Base-by-base conservation (phyloP, 495 filamentous ascomycete genomes). In the Neurospora sp. region DNA sequence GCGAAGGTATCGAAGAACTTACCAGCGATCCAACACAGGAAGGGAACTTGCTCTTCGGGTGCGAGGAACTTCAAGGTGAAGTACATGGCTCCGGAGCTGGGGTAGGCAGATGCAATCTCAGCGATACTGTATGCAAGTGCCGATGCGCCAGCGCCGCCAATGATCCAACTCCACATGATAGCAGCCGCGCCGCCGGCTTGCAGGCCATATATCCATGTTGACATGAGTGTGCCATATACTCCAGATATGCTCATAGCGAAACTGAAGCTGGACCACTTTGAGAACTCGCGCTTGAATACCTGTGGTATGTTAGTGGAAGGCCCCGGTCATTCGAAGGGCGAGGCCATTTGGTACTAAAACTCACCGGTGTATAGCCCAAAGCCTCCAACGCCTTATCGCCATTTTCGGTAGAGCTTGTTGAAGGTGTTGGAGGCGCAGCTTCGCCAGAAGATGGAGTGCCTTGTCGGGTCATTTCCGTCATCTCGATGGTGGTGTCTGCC, bases 201-300 rank as follows among this genome's bases (percentile, higher is more conserved):
- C 39, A 90, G 83, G 1, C 88, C 88, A 76, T 89, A 90, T 8
- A 82, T 81, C 80, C 89, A 86, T 42, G 89, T 90, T 1, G 88
- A 90, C 78, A 87, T 86, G 73, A 89, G 83, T 4, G 87, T 89
- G 22, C 87, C 80, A 74, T 89, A 90, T 14, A 90, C 81, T 22
- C 88, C 88, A 53, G 82, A 85, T 75, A 91, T 88, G 75, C 83
- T 86, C 79, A 91, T 84, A 40, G 89, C 88, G 72, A 90, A 90
- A 22, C 88, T 90, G 81, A 90, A 88, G 73, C 84, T 86, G 3
- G 88, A 87, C 68, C 89, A 83, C 69, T 84, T 87, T 31, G 87
- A 86, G 76, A 91, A 91, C 74, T 91, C 87, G 70, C 88, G 82
- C 79, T 89, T 89, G 82, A 89, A 89, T 38, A 90, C 88, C 79